These are phyloP conservation scores for Colletotrichum echinochloae DNA, from an alignment of 2,329 filamentous ascomycete genomes.

Conservation along the genomic window DNA sequence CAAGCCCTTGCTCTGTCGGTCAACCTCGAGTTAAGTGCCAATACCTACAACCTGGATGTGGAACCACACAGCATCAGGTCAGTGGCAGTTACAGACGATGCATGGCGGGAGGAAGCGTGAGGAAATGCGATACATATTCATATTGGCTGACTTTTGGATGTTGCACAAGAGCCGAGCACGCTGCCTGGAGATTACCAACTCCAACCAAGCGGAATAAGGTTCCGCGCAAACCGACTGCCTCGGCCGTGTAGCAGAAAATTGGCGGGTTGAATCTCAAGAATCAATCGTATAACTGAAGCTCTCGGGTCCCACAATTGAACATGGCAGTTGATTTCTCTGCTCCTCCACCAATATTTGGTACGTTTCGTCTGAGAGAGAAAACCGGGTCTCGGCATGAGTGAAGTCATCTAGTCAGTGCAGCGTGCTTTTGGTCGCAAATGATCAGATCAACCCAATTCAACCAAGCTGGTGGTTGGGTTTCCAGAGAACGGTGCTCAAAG, in stretches of 20 bases:
- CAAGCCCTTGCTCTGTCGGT: too few species aligned
- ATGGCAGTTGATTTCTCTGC: neutral
- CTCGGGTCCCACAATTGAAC: too few species aligned
- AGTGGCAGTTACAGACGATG: neutral
- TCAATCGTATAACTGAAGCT: neutral
- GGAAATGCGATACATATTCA: neutral
- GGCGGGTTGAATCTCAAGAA: neutral
- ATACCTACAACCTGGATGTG: neutral
- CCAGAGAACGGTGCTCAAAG: slow-evolving; percentile 1
- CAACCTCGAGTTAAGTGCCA: too few species aligned
- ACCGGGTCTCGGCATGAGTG: neutral
- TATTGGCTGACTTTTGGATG: neutral
- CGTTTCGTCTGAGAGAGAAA: neutral
- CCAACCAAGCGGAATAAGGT: too few species aligned
- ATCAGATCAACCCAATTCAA: slow-evolving; percentile 38
- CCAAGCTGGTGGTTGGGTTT: neutral
- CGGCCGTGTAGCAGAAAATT: neutral
- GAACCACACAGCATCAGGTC: too few species aligned
- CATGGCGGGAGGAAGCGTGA: neutral
- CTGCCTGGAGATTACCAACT: neutral
- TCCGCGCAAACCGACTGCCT: neutral
- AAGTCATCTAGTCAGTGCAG: neutral
- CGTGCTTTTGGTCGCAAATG: neutral
- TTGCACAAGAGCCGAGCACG: neutral
- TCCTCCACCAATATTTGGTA: neutral